These are phyloP conservation scores for Geotrichum carabidarum DNA, from an alignment of 1,139 yeast genomes.

Conservation along the genomic window DNA sequence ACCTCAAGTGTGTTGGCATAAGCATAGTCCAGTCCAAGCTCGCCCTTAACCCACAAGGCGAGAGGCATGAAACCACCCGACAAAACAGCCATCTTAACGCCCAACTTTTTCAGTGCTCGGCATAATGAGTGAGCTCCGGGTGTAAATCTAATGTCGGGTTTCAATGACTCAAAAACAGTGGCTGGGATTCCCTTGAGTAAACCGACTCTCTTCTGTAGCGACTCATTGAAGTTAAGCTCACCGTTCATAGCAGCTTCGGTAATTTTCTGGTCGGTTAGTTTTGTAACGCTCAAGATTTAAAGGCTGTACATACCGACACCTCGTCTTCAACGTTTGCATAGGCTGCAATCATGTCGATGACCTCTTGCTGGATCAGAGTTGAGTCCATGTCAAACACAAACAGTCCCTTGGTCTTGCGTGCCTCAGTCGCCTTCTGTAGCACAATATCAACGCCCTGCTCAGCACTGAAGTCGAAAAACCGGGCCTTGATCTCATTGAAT, in stretches of 20 bases:
- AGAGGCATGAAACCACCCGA: constrained; percentile 94
- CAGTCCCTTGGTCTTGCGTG: constrained; percentile 46
- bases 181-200: constrained; percentile 77
- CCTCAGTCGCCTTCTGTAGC: constrained; percentile 40
- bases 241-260: constrained; percentile 98
- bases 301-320: constrained; percentile 46
- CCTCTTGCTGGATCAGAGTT: constrained; percentile 92
- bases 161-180: constrained; percentile 74
- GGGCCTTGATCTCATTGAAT: constrained; percentile 21
- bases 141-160: constrained; percentile 63
- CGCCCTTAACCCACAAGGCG: constrained; percentile 66
- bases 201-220: constrained; percentile 67
- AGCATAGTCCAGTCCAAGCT: constrained; percentile 76
- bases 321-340: constrained; percentile 72
- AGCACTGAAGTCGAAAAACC: constrained; percentile 25
- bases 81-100: constrained; percentile 74
- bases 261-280: constrained; percentile 40
- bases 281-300: too few species aligned
- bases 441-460: constrained; percentile 41
- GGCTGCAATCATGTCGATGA: constrained; percentile 89
- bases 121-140: constrained; percentile 77
- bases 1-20: constrained; percentile 67
- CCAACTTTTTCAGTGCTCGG: constrained; percentile 53
- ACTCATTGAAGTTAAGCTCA: constrained; percentile 83
- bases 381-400: constrained; percentile 98